Conservation (phyloP, 352 stramenopile genomes). For the Peronospora destructor region DNA sequence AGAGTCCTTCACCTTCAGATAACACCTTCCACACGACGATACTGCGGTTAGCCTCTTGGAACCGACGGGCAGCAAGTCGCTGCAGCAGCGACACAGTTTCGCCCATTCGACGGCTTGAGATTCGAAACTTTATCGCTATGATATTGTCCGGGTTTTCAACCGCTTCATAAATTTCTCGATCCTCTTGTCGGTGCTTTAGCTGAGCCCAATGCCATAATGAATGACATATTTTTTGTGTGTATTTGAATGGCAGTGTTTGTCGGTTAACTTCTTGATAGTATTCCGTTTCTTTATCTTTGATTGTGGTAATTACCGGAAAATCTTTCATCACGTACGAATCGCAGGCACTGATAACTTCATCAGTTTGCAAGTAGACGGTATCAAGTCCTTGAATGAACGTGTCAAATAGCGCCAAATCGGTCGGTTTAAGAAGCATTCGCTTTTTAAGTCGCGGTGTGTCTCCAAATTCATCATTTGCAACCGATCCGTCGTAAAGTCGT, state of each 20-base stretch:
- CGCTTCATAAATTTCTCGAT: conserved; percentile 10
- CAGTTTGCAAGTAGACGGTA: conserved; percentile 18
- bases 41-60: conserved; percentile 38
- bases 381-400: conserved; percentile 31
- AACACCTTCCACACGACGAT: conserved; percentile 59
- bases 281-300: conserved; percentile 15
- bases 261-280: conserved; percentile 19
- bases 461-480: conserved; percentile 3
- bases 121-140: conserved; percentile 25
- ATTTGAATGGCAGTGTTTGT: conserved; percentile 27
- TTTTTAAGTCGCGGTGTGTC: conserved; percentile 15
- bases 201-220: conserved; percentile 24
- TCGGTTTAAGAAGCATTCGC: conserved; percentile 18
- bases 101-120: conserved; percentile 14
- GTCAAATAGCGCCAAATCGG: conserved; percentile 28
- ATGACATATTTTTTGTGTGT: conserved; percentile 15
- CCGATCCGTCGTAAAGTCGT: conserved; percentile 12
- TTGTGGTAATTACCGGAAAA: conserved; percentile 4
- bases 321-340: neutral
- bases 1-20: conserved; percentile 33
- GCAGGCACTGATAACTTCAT: conserved; percentile 15
- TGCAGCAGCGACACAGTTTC: conserved; percentile 19
- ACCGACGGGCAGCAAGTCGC: conserved; percentile 35
- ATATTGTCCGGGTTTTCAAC: conserved; percentile 18
- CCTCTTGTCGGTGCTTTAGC: conserved; percentile 22